Conservation (phyloP, 2,329 filamentous ascomycete genomes). For the Didymella lethalis region DNA sequence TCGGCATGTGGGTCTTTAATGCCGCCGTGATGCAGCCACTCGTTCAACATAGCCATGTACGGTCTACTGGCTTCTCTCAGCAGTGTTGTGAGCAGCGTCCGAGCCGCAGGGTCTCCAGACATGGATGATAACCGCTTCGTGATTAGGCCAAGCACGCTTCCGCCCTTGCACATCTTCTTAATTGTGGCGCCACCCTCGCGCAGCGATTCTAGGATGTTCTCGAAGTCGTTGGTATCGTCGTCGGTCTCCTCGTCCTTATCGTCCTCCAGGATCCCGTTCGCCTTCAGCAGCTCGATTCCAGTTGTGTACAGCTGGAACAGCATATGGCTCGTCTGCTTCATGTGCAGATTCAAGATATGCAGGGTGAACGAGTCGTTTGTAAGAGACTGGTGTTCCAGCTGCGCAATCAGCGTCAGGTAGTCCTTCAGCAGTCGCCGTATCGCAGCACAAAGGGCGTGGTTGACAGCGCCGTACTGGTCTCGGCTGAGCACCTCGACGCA, state of each 20-base stretch:
- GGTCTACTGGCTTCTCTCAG: constrained; percentile 88
- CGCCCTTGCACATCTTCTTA: constrained; percentile 97
- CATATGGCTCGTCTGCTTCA: constrained; percentile 88
- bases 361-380: constrained; percentile 90
- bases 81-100: constrained; percentile 79
- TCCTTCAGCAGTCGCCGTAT: constrained; percentile 91
- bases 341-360: constrained; percentile 91
- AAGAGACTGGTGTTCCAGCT: constrained; percentile 90
- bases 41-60: constrained; percentile 98
- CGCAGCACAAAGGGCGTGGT: constrained; percentile 94
- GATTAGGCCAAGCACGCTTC: constrained; percentile 87
- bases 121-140: constrained; percentile 85
- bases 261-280: constrained; percentile 86
- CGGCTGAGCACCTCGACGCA: constrained; percentile 95
- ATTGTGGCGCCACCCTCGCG: constrained; percentile 85
- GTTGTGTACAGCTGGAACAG: constrained; percentile 88
- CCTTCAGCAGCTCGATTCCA: constrained; percentile 78
- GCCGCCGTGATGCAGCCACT: constrained; percentile 95
- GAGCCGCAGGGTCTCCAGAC: constrained; percentile 90
- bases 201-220: constrained; percentile 90
- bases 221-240: constrained; percentile 82
- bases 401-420: constrained; percentile 89
- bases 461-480: constrained; percentile 92
- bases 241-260: constrained; percentile 69
- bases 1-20: constrained; percentile 95